Conservation (phyloP, 176 grass and related monocot genomes). For the Zea luxurians region DNA sequence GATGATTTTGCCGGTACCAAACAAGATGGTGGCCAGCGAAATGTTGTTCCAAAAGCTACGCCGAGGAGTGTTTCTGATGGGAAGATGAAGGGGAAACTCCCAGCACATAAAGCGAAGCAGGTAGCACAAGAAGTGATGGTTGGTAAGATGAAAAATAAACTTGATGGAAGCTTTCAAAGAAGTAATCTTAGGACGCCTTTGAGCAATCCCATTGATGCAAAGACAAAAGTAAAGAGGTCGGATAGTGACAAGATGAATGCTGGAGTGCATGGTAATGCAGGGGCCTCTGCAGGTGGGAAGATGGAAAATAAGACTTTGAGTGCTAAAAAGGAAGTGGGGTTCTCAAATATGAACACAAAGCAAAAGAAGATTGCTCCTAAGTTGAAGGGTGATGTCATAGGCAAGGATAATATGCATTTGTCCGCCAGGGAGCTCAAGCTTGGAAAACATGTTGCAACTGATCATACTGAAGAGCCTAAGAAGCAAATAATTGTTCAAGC, state of each 20-base stretch:
- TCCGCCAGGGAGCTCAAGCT: background rate
- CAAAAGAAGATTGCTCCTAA: conserved; percentile 11
- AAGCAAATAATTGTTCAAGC: conserved; percentile 42
- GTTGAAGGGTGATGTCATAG: conserved; percentile 4
- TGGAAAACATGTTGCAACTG: conserved; percentile 12
- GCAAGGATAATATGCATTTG: conserved; percentile 16
- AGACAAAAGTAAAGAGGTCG: conserved; percentile 10
- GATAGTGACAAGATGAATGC: conserved; percentile 17
- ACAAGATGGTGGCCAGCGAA: background rate
- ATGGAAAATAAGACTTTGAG: conserved; percentile 11
- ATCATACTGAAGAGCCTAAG: conserved; percentile 7
- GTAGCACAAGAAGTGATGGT: background rate
- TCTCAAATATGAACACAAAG: conserved; percentile 11
- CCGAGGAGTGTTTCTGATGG: background rate
- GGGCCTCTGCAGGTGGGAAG: background rate
- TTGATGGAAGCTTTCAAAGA: background rate
- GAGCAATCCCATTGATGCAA: conserved; percentile 17
- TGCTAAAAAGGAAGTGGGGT: background rate
- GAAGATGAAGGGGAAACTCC: conserved; percentile 25
- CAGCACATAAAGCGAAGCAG: background rate
- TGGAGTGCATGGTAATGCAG: conserved; percentile 3
- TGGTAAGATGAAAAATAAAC: conserved; percentile 27
- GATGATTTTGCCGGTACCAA: conserved; percentile 21
- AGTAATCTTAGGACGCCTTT: background rate
- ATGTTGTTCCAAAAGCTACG: conserved; percentile 19